These are phyloP conservation scores for Zymoseptoria pseudotritici DNA, from an alignment of 2,329 filamentous ascomycete genomes.

Conservation along the genomic window DNA sequence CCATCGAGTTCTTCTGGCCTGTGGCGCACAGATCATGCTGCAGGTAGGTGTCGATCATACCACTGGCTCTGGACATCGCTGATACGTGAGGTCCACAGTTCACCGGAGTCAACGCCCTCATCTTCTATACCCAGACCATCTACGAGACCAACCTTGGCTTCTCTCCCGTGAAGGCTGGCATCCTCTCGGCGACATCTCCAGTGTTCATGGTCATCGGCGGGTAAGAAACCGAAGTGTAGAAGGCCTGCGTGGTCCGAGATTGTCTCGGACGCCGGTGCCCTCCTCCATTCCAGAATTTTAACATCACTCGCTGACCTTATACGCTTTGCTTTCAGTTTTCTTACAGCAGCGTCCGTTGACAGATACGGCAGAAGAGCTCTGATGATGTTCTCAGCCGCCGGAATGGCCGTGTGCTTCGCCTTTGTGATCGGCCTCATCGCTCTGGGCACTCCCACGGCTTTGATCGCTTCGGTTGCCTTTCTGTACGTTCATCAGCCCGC, in stretches of 20 bases:
- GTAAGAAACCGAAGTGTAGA: too few relatives aligned
- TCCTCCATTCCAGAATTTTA: too few relatives aligned
- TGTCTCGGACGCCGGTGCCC: too few relatives aligned
- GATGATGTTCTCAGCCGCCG: constrained; percentile 16
- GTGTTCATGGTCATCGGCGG: neutral
- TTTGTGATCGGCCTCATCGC: constrained; percentile 6
- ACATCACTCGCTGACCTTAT: too few relatives aligned
- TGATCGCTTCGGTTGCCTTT: constrained; percentile 9
- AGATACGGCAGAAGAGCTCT: constrained; percentile 15
- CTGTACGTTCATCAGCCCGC: neutral
- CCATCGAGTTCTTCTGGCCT: constrained; percentile 6
- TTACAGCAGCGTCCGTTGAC: constrained; percentile 1
- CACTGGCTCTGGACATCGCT: neutral
- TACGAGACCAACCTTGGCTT: constrained; percentile 9
- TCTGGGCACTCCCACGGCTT: neutral
- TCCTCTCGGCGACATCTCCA: neutral
- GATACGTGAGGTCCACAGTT: constrained; percentile 3
- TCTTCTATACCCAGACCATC: constrained; percentile 8
- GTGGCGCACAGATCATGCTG: neutral
- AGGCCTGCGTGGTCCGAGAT: too few relatives aligned
- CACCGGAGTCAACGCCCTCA: constrained; percentile 7
- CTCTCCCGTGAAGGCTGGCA: constrained; percentile 7
- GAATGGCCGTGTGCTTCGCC: constrained; percentile 19
- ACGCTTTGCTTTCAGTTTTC: too few relatives aligned
- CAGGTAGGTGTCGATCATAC: neutral